Evolutionary conservation across 106 monocot species (phyloP).

Genomic region (Hemerocallis citrina): DNA sequence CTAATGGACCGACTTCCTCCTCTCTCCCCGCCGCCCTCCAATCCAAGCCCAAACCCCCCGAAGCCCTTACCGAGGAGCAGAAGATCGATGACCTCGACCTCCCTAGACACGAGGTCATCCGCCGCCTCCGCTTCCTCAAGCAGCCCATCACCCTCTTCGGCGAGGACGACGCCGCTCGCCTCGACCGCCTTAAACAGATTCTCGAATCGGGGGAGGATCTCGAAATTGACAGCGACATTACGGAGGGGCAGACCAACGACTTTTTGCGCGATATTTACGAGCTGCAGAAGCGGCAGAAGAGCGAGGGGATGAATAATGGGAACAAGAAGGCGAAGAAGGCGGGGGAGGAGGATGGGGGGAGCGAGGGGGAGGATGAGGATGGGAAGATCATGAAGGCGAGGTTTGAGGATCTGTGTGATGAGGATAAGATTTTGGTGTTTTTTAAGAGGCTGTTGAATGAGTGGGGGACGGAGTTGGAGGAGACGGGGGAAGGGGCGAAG

Average conservation of each 20-base stretch:
- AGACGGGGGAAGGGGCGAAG: constrained; percentile 71
- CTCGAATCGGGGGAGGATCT: constrained; percentile 80
- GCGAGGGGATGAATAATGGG: constrained; percentile 24
- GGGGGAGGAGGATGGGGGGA: too few species aligned
- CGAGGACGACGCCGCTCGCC: constrained; percentile 82
- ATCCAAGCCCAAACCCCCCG: constrained; percentile 22
- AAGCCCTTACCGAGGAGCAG: constrained; percentile 50
- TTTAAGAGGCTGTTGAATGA: constrained; percentile 87
- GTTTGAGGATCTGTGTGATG: constrained; percentile 81
- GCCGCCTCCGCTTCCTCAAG: constrained; percentile 78
- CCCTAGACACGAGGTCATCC: constrained; percentile 80
- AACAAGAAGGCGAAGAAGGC: constrained; percentile 41
- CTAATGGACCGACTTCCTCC: constrained; percentile 1
- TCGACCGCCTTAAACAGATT: constrained; percentile 69
- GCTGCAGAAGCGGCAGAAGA: constrained; percentile 85
- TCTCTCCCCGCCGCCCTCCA: constrained; percentile 30
- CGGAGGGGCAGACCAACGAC: constrained; percentile 91
- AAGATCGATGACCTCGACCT: constrained; percentile 82
- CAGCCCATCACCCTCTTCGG: constrained; percentile 95
- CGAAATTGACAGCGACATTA: constrained; percentile 90
- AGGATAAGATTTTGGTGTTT: constrained; percentile 95
- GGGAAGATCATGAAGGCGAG: constrained; percentile 64
- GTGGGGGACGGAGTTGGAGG: constrained; percentile 87
- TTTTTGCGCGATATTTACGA: constrained; percentile 92
- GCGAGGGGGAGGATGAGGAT: constrained; percentile 69